Conservation (phyloP, 2,329 filamentous ascomycete genomes). For the Colletotrichum lentis region DNA sequence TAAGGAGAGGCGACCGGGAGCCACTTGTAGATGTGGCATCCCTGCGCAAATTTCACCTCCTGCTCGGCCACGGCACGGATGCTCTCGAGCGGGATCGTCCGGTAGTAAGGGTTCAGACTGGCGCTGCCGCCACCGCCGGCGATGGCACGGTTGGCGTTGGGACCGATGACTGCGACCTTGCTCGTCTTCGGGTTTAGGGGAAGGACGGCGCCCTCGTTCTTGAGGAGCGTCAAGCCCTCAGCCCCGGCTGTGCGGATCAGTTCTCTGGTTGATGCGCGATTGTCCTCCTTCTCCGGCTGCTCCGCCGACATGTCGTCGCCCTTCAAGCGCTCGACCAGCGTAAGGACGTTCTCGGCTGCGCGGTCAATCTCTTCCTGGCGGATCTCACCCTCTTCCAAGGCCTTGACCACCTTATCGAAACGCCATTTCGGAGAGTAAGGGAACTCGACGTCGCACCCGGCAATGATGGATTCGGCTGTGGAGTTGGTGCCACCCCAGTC, state of each 20-base stretch:
- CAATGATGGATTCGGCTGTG: slow-evolving; percentile 61
- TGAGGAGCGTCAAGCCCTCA: slow-evolving; percentile 70
- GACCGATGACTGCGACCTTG: slow-evolving; percentile 72
- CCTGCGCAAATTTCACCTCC: slow-evolving; percentile 67
- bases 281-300: slow-evolving; percentile 63
- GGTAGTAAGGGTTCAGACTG: slow-evolving; percentile 74
- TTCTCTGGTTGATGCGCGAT: slow-evolving; percentile 64
- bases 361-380: slow-evolving; percentile 60
- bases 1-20: slow-evolving; percentile 68
- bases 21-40: slow-evolving; percentile 72
- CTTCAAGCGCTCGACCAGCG: slow-evolving; percentile 68
- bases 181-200: slow-evolving; percentile 64
- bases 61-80: slow-evolving; percentile 63
- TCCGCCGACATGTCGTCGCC: slow-evolving; percentile 66
- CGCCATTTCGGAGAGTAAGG: slow-evolving; percentile 64
- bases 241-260: slow-evolving; percentile 69
- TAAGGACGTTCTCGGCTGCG: slow-evolving; percentile 67
- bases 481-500: slow-evolving; percentile 69
- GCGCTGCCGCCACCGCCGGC: slow-evolving; percentile 74
- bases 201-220: slow-evolving; percentile 67
- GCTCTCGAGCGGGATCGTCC: slow-evolving; percentile 69
- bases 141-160: slow-evolving; percentile 72
- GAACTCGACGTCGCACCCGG: slow-evolving; percentile 67
- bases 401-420: slow-evolving; percentile 64
- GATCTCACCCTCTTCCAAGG: slow-evolving; percentile 59